Evolutionary conservation across 1,284 basidiomycete species (phyloP), one percentile per base, ranked within the genome.

Genomic region (Abortiporus biennis): DNA sequence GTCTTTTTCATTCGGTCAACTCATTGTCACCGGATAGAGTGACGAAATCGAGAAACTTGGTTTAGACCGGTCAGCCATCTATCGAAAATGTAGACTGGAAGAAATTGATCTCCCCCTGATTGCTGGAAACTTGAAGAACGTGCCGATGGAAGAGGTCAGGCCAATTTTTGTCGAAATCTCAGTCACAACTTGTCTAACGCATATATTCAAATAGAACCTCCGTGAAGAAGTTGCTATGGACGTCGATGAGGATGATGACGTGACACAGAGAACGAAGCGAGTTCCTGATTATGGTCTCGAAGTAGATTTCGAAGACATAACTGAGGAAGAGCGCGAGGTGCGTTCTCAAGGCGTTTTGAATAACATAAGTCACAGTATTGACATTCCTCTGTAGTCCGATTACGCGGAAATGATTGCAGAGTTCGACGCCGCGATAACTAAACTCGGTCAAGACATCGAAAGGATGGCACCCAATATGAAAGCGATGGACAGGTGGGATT

Each of bases 401-500:
- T 72, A 79, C 2, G 70, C 78, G 1, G 85, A 85, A 34, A 75
- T 75, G 19, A 74, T 83, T 8, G 74, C 83, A 13, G 79, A 88
- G 51, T 76, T 94, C 29, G 91, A 96, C 50, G 71, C 78, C n/a
- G 72, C 78, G 32, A 84, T 97, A 36, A 56, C 73, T 6, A 85
- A 84, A 53, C 66, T 93, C 35, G 79, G 72, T 45, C 66, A 73
- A 4, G 94, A 99, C 48, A 92, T 99, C 42, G 94, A 98, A 56
- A 79, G 81, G 41, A 89, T 98, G 82, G 88, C 91, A 3, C 95
- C 96, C 12, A 98, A 98, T 63, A 78, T 97, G 78, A 97, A 97
- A 62, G 93, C 94, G 0, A 86, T 94, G 49, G 92, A 97, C 48
- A 74, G 83, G 79, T 85, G 40, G 30, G 77, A 40, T 5, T 2